Percentiles rank a stretch among this genome's conserved stretches.
phyloP scores from a whole-genome alignment of 2,329 filamentous ascomycete species.

The Verticillium albo-atrum region DNA sequence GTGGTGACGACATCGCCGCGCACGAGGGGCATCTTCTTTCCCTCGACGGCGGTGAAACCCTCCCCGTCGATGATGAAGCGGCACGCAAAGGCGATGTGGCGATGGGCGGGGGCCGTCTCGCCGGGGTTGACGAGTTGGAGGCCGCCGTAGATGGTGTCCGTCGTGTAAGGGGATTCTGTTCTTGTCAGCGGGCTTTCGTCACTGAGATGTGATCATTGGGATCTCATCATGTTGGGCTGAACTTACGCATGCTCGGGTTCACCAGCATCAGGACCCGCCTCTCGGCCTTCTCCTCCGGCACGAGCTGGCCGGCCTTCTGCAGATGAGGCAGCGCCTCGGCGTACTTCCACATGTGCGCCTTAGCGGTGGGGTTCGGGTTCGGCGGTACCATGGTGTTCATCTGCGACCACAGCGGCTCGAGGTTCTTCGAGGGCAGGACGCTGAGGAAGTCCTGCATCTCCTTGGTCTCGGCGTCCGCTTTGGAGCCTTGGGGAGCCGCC shows the following conservation, averaged over 20 bases:
- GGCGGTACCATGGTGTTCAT: constrained; percentile 43
- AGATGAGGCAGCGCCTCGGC: constrained; percentile 27
- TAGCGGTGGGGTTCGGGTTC: constrained; percentile 35
- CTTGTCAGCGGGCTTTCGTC: no score
- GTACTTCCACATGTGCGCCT: constrained; percentile 35
- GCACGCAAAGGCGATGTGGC: constrained; percentile 51
- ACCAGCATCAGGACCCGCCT: constrained; percentile 36
- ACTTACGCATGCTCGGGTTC: constrained; percentile 27
- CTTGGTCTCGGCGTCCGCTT: constrained; percentile 9
- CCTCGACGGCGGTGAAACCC: constrained; percentile 54
- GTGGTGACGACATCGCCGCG: constrained; percentile 54
- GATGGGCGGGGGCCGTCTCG: constrained; percentile 50
- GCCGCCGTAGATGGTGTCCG: constrained; percentile 53
- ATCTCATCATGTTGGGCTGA: constrained; percentile 9
- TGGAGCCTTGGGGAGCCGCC: constrained; percentile 1
- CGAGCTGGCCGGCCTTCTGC: constrained; percentile 25
- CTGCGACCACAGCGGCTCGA: constrained; percentile 42
- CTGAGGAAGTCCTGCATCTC: constrained; percentile 23
- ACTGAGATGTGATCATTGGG: background rate
- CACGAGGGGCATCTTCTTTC: constrained; percentile 44
- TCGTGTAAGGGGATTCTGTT: constrained; percentile 47
- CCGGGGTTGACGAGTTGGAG: constrained; percentile 53
- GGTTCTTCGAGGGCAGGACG: constrained; percentile 21
- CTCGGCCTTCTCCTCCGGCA: constrained; percentile 35
- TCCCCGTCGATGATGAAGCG: constrained; percentile 54